phyloP scores from a whole-genome alignment of 768 basidiomycete species.

The Tulasnella sp. region DNA sequence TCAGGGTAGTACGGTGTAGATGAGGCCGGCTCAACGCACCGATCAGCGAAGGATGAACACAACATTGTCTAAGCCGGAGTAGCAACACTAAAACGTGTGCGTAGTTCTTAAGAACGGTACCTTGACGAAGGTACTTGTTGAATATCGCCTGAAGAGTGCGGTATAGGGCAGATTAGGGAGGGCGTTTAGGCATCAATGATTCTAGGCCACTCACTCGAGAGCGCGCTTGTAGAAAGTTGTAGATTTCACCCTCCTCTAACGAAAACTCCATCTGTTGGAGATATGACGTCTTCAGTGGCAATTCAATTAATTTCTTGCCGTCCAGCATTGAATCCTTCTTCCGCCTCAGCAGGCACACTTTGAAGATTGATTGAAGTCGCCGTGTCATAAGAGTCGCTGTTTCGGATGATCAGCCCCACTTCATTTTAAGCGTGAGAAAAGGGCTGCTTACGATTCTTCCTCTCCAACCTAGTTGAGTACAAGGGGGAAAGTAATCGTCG shows the following conservation, averaged over 20 bases:
- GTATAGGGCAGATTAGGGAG: too few species aligned
- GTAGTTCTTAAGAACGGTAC: conserved; percentile 52
- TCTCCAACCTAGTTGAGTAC: too few species aligned
- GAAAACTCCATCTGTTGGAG: conserved; percentile 40
- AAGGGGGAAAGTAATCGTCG: not conserved
- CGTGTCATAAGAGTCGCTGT: conserved; percentile 42
- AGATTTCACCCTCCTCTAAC: conserved; percentile 52
- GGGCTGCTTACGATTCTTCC: conserved; percentile 37
- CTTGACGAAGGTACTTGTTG: conserved; percentile 48
- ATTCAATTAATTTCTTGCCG: conserved; percentile 54
- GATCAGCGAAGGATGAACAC: conserved; percentile 56
- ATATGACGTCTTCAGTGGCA: conserved; percentile 38
- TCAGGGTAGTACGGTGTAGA: not conserved
- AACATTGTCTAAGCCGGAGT: conserved; percentile 57
- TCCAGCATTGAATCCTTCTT: conserved; percentile 54
- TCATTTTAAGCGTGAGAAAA: not conserved
- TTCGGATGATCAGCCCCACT: conserved; percentile 11
- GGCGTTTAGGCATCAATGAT: not conserved
- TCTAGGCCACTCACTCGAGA: conserved; percentile 8
- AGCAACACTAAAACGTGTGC: conserved; percentile 53
- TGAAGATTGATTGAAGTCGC: conserved; percentile 48
- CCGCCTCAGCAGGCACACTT: conserved; percentile 44
- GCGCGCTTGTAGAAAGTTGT: conserved; percentile 33
- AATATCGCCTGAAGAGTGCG: conserved; percentile 41
- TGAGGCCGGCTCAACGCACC: conserved; percentile 38